Base-by-base conservation (phyloP, 1,139 yeast species). In the Pichia sp. region DNA sequence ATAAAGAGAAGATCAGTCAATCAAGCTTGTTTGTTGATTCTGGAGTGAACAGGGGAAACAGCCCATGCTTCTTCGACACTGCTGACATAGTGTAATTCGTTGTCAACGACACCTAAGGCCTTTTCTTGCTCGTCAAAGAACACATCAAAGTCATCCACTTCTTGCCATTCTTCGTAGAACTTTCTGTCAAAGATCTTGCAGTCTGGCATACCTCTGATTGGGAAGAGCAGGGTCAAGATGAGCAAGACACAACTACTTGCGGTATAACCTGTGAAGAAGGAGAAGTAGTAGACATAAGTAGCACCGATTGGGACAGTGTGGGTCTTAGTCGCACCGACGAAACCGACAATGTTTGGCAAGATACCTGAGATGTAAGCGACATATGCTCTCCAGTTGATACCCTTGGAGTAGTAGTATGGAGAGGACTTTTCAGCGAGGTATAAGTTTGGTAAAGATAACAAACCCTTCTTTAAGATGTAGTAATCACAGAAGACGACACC, bases 401-500 rank as follows among this genome's bases (percentile, higher is more conserved):
- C 96, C 46, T 67, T 62, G 38, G 66, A 69, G 68, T 78, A 80
- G 62, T 73, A 88, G 68, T 89, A 89, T 44, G 70, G 67, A 38
- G 79, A 68, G 59, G 64, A 67, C 19, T 61, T 59, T 36, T 67
- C 63, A 32, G 73, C 70, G 6, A 76, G 62, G 62, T 83, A 89
- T 52, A 89, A 67, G 58, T 87, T 91, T 34, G 77, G 72, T 42
- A 89, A 67, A 52, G 76, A 72, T 54, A 87, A 61, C 61, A 74
- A 75, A 38, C 96, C 96, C 65, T 90, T 80, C 69, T 87, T 79
- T 19, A 89, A 80, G 52, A 83, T 73, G 66, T 75, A 85, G 67
- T 87, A 90, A 67, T 90, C 96, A 48, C 83, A 72, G 51, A 83
- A 77, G 46, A 87, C 77, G 39, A 85, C 90, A 53, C 96, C 96